Evolutionary conservation across 306 rosid species (phyloP).

Genomic region (Aeschynomene evenia): DNA sequence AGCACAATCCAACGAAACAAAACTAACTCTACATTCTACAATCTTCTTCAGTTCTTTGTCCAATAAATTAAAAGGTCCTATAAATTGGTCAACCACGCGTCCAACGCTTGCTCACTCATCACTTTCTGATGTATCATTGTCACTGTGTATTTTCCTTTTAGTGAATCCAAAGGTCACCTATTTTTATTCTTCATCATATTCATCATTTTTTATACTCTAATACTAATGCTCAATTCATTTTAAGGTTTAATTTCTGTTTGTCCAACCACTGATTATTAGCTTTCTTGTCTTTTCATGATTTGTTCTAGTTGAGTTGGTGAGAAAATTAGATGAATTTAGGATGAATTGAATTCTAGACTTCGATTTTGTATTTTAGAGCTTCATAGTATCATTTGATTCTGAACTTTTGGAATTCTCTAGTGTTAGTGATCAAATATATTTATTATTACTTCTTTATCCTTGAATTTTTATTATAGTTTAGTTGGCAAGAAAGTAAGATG

Average conservation of each 20-base stretch:
- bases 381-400: background rate
- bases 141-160: background rate
- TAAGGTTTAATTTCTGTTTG: background rate
- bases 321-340: no score
- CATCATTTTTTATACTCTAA: no score
- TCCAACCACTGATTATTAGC: background rate
- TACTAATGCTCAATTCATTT: background rate
- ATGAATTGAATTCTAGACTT: background rate
- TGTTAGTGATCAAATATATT: no score
- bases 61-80: background rate
- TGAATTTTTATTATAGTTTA: no score
- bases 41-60: background rate
- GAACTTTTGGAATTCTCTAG: background rate
- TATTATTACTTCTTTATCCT: no score
- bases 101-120: background rate
- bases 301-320: no score
- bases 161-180: background rate
- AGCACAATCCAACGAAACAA: background rate
- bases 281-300: no score
- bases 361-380: background rate
- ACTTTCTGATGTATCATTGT: background rate
- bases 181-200: background rate
- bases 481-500: no score
- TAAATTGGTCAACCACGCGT: background rate
- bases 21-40: background rate